Evolutionary conservation across 2,329 filamentous ascomycete genomes (phyloP), one percentile per base, ranked within the genome.

Genomic region (Pestalotiopsis sp.): DNA sequence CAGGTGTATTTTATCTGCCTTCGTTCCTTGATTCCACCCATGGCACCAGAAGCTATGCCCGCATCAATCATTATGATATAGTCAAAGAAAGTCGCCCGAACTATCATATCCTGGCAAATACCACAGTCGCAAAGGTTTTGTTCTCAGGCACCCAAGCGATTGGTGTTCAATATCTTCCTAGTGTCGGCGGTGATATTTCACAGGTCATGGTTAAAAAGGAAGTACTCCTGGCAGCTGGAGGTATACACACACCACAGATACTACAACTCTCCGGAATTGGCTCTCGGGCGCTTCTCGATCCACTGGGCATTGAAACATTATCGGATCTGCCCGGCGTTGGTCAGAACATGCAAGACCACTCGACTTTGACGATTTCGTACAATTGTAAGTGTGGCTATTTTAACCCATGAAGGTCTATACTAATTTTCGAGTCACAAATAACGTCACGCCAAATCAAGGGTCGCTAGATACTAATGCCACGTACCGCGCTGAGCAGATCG

Each of bases 111-210:
- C 80, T 92, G 0, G 80, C 85, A 0, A 83, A 90, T 72, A 83
- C 85, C 2, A 86, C 86, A 68, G 88, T 92, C 0, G 78, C 84
- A 1, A 84, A 83, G 2, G 83, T 91, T 0, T 68, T 90, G 4
- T 87, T 90, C 64, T 81, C 86, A 4, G 80, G 82, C 2, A 87
- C 83, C 57, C 76, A 80, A 52, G 90, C 90, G 3, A 80, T 83
- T 0, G 90, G 89, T 0, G 84, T 92, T 2, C 87, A 91, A 72
- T 89, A 86, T 71, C 82, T 84, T 23, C 83, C 85, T 36, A 87
- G 76, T 31, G 65, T 66, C 7, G 61, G 25, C 7, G 67, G 65
- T 12, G 4, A 11, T 11, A 66, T 11, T 68, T 70, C 14, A 88
- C 3, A 85, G 87, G 72, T 86, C 84, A 70, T 82, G 81, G 68